A percentile compares a stretch with the other conserved stretches of the same genome.
phyloP scores from a whole-genome alignment of 2,329 filamentous ascomycete genomes.

The Cercospora berteroae region DNA sequence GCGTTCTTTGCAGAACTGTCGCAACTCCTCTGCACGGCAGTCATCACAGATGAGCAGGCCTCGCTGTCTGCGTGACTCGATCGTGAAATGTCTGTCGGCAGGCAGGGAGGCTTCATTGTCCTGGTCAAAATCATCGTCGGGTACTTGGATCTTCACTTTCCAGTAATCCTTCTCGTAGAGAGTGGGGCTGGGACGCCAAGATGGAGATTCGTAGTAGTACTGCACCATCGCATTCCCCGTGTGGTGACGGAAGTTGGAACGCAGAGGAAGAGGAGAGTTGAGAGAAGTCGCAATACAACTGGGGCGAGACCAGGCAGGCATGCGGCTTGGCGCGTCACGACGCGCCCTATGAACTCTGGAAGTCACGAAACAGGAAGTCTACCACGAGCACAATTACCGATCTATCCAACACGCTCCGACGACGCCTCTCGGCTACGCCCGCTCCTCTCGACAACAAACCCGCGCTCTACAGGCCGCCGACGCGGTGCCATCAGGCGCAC shows the following conservation, averaged over 20 bases:
- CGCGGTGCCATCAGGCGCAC: neutral
- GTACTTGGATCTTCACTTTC: neutral
- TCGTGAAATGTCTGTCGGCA: neutral
- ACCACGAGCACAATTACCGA: neutral
- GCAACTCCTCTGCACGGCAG: neutral
- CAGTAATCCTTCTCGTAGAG: slow-evolving; percentile 6
- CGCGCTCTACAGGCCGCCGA: neutral
- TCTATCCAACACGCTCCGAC: neutral
- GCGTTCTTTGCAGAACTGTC: neutral
- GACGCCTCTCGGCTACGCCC: neutral
- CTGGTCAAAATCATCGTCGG: neutral
- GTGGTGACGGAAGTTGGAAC: neutral
- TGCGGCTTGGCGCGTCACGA: neutral
- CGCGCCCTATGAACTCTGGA: neutral
- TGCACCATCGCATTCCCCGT: neutral
- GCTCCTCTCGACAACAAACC: neutral
- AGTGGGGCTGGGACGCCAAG: neutral
- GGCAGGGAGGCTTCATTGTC: neutral
- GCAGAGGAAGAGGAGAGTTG: neutral
- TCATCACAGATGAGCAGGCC: slow-evolving; percentile 5
- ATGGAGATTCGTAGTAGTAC: neutral
- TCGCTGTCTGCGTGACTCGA: neutral
- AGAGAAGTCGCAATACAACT: neutral
- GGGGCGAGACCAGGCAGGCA: neutral
- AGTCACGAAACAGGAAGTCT: neutral